A percentile compares a stretch with the other conserved stretches of the same genome.
Conservation (phyloP, 441 rosid species). For the Eugenia klotzschiana region DNA sequence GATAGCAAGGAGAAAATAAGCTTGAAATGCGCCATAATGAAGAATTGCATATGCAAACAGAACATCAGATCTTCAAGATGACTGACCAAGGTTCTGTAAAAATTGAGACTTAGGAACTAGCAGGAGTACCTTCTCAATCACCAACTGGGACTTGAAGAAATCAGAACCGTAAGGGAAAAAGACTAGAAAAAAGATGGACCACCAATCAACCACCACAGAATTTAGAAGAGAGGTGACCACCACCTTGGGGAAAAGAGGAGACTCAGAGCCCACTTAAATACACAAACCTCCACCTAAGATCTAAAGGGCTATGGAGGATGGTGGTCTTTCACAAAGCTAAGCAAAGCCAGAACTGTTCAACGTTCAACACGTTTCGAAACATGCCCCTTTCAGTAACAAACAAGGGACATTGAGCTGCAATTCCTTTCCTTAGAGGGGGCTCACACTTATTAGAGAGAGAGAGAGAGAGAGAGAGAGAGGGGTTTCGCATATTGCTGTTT, state of each 20-base stretch:
- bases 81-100: background rate
- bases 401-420: slow-evolving; percentile 1
- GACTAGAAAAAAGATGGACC: background rate
- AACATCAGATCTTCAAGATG: background rate
- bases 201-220: background rate
- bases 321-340: slow-evolving; percentile 9
- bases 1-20: background rate
- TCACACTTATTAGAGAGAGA: background rate
- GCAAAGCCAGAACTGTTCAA: slow-evolving; percentile 19
- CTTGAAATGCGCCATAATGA: background rate
- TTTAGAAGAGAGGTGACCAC: background rate
- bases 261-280: background rate
- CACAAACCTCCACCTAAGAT: slow-evolving; percentile 2
- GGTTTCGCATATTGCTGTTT: background rate
- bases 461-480: background rate
- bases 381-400: slow-evolving; percentile 11
- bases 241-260: background rate
- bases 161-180: background rate
- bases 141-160: background rate
- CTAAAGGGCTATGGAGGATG: background rate
- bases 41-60: background rate
- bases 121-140: background rate
- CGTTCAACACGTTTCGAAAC: slow-evolving; percentile 21
- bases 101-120: background rate
- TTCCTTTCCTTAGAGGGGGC: background rate